These are phyloP conservation scores for Stygiomarasmius scandens DNA, from an alignment of 1,284 basidiomycete species.

Conservation along the genomic window DNA sequence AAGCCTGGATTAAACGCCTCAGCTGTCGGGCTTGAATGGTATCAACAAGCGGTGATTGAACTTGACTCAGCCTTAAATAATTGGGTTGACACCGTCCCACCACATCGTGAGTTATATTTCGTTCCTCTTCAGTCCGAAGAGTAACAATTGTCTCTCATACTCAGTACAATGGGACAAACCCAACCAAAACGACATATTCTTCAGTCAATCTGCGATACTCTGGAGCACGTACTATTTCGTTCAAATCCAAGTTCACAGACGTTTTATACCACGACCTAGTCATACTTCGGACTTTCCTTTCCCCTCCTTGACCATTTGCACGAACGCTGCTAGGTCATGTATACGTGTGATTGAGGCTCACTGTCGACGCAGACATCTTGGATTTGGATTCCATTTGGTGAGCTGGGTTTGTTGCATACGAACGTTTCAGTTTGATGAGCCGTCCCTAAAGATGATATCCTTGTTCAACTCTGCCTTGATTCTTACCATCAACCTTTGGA, in stretches of 20 bases:
- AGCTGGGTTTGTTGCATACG: constrained; percentile 15
- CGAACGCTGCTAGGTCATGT: constrained; percentile 33
- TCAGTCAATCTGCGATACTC: constrained; percentile 57
- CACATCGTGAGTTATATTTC: constrained; percentile 38
- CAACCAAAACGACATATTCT: constrained; percentile 43
- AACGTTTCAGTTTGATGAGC: not conserved
- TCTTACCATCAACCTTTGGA: constrained; percentile 3
- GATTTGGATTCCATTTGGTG: constrained; percentile 14
- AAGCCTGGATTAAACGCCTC: constrained; percentile 36
- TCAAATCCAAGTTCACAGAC: constrained; percentile 53
- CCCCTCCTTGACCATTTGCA: constrained; percentile 34
- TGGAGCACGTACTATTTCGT: constrained; percentile 31
- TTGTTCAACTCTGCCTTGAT: not conserved
- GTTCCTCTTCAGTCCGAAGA: not conserved
- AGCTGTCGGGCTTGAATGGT: constrained; percentile 40
- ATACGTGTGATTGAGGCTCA: constrained; percentile 22
- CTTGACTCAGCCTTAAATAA: constrained; percentile 57
- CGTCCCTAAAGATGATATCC: constrained; percentile 12
- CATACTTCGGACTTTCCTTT: constrained; percentile 22
- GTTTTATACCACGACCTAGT: constrained; percentile 57
- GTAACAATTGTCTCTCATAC: not conserved
- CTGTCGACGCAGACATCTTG: constrained; percentile 2
- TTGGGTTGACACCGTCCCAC: constrained; percentile 58
- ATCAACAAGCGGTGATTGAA: constrained; percentile 48
- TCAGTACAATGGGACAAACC: constrained; percentile 57